Conservation (phyloP, 495 filamentous ascomycete genomes). For the Rostrohypoxylon terebratum region DNA sequence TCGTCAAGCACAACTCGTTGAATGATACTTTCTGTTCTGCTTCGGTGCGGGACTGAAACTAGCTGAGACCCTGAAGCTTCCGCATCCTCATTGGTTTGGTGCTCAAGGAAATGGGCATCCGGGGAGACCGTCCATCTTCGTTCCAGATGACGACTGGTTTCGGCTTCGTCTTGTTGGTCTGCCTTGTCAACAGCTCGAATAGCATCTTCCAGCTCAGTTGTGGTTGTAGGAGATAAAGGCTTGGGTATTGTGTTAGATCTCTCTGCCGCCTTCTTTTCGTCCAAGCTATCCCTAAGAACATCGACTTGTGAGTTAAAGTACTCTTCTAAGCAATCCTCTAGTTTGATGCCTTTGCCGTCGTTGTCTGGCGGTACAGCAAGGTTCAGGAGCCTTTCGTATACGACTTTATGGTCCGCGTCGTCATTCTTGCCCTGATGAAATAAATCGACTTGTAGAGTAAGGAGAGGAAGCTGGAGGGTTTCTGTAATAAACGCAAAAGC, state of each 20-base stretch:
- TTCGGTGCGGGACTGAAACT: constrained; percentile 44
- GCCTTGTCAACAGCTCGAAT: constrained; percentile 55
- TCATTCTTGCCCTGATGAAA: constrained; percentile 89
- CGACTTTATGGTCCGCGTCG: constrained; percentile 90
- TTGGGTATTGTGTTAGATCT: constrained; percentile 10
- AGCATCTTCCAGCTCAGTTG: constrained; percentile 45
- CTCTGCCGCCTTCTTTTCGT: constrained; percentile 64
- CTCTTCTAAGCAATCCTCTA: constrained; percentile 91
- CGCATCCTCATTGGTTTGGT: constrained; percentile 23
- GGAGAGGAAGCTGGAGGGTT: constrained; percentile 84
- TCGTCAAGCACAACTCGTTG: constrained; percentile 60
- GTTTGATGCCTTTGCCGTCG: constrained; percentile 71
- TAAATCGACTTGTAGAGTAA: constrained; percentile 94
- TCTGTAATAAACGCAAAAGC: constrained; percentile 95
- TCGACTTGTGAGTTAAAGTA: constrained; percentile 97
- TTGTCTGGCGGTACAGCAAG: constrained; percentile 80
- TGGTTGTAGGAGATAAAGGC: constrained; percentile 16
- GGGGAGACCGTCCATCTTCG: constrained; percentile 53
- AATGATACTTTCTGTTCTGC: constrained; percentile 63
- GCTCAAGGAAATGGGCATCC: constrained; percentile 40
- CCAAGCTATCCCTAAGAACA: constrained; percentile 76
- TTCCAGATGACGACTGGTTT: constrained; percentile 25
- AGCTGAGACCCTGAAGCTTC: constrained; percentile 38
- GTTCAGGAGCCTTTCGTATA: constrained; percentile 92
- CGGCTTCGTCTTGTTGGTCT: constrained; percentile 38